Evolutionary conservation across 2,329 filamentous ascomycete genomes (phyloP).

Genomic region (Proliferodiscus dingleyae): DNA sequence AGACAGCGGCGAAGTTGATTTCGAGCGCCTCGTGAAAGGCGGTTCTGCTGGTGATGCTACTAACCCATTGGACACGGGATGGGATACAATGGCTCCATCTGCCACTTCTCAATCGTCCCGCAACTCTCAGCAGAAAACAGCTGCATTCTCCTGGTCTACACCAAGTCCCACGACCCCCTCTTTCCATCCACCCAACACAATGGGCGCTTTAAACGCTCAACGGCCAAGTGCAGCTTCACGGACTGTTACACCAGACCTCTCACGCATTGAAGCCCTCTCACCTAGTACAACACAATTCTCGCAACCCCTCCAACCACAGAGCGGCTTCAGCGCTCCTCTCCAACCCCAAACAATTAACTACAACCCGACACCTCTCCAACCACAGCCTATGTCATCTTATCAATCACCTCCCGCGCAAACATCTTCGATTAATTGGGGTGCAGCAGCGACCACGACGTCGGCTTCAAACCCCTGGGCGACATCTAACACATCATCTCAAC

Average conservation of each 20-base stretch:
- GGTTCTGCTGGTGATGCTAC: conserved; percentile 37
- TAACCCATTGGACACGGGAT: conserved; percentile 43
- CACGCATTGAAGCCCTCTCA: conserved; percentile 49
- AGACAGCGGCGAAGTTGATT: conserved; percentile 72
- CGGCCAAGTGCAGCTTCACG: conserved; percentile 38
- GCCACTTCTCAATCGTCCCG: conserved; percentile 34
- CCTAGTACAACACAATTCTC: conserved; percentile 60
- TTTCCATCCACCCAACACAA: conserved; percentile 11
- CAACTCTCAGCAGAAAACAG: conserved; percentile 35
- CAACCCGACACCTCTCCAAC: conserved; percentile 10
- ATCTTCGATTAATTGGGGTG: conserved; percentile 45
- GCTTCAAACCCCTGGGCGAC: conserved; percentile 45
- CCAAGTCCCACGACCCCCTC: conserved; percentile 40
- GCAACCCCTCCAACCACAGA: conserved; percentile 46
- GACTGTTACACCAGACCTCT: conserved; percentile 56
- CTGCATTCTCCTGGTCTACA: conserved; percentile 62
- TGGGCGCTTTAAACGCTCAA: conserved; percentile 32
- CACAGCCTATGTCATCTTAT: conserved; percentile 16
- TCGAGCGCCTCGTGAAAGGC: conserved; percentile 85
- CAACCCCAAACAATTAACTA: conserved; percentile 15
- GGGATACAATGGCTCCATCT: conserved; percentile 42
- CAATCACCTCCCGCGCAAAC: conserved; percentile 19
- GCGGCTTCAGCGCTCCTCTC: conserved; percentile 22
- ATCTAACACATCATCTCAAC: conserved; percentile 33
- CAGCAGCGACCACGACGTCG: conserved; percentile 34